Evolutionary conservation across 768 basidiomycete species (phyloP), one percentile per base, ranked within the genome.

Genomic region (Terana coerulea): DNA sequence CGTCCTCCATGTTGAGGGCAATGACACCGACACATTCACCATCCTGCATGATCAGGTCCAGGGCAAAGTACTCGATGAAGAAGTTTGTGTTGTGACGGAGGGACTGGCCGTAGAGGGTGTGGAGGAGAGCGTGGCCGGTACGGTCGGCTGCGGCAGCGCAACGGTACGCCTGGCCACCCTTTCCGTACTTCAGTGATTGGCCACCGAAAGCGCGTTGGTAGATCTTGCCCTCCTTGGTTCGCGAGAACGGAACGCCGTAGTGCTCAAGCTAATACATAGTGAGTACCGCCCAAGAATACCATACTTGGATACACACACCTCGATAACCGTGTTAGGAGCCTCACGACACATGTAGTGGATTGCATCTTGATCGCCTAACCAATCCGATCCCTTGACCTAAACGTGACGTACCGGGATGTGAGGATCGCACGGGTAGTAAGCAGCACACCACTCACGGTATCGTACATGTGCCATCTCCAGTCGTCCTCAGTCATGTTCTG

Each of bases 331-430:
- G 67, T 84, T 77, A 47, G 95, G 95, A 35, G 97, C 97, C 70
- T 99, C 97, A 31, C 93, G 79, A 69, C 93, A 97, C 97, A 99
- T 99, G 75, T 98, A 99, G 66, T 98, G 97, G 61, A 99, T 98
- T 43, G 97, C 97, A 64, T 99, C 97, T 72, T 95, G 94, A 75
- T 99, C 97, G 69, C 97, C 97, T 33, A 98, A 85, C 97, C 97
- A 99, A 73, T 99, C 97, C 47, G 94, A 97, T 56, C 97, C 97
- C 79, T 99, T 99, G 52, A 98, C 95, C 83, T 92, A 52, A 26
- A n/a, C 33, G 52, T 28, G n/a, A 47, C 62, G 54, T 44, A 65
- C 52, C 52, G 21, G 58, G 57, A 26, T 26, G 31, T 52, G 30
- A 8, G 22, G 9, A 22, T n/a, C 24, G 42, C 26, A 34, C 31